Evolutionary conservation across 1,284 basidiomycete genomes (phyloP), one percentile per base, ranked within the genome.

Genomic region (Flammula alnicola): DNA sequence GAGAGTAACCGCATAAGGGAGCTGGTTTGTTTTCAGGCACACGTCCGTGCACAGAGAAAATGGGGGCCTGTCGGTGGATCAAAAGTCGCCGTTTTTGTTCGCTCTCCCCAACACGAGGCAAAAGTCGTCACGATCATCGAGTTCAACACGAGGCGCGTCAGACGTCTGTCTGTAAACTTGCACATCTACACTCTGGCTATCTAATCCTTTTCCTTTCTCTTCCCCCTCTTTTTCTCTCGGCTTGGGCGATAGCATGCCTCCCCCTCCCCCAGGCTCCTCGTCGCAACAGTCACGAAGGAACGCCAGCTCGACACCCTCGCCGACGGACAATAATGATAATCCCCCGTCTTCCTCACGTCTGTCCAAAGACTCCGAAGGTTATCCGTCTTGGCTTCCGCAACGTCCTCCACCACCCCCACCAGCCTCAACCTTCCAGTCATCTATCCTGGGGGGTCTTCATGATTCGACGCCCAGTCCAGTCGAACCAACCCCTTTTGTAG

Each of bases 331-430:
- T 35, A 52, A 53, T 45, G 48, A 56, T 39, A 49, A 50, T 22
- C 40, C 43, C 7, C 44, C 47, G 6, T 51, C 55, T n/a, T 51
- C 49, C 4, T 54, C 52, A 3, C 57, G 59, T 14, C 51, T 51
- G 4, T 61, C 59, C 12, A 61, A 49, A 44, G 56, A 76, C 52
- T 85, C 83, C 7, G 86, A 88, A 58, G 82, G 83, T 19, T 91
- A 91, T 62, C 88, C 88, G 3, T 84, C 85, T 22, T 91, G 89
- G 88, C 81, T 91, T 3, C 88, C 88, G 10, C 81, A 74, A 53
- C 78, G 88, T n/a, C 88, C 89, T 4, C 83, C 83, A 16, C 86
- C 80, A 1, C 88, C 88, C 1, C 81, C 80, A 10, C 89, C 88
- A 3, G 79, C 78, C 3, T 88, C 85, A 8, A 88, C 86, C 3